These are phyloP conservation scores for Panus rudis DNA, from an alignment of 768 basidiomycete genomes.

Conservation along the genomic window DNA sequence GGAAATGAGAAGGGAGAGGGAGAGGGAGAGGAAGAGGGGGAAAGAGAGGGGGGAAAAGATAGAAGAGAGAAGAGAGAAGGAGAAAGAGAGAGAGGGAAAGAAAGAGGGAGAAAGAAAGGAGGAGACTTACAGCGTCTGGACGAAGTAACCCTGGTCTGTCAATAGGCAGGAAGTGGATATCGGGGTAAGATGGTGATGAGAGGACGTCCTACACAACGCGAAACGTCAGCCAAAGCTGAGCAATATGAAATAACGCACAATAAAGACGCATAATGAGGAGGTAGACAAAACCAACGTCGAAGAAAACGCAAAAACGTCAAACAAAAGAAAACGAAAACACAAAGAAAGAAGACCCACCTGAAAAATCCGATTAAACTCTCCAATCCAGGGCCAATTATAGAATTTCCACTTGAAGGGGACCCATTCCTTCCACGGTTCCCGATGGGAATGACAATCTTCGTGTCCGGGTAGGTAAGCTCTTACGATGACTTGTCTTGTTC, in stretches of 20 bases:
- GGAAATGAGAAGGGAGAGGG: too few species aligned
- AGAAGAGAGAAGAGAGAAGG: too few species aligned
- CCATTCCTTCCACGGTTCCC: conserved; percentile 40
- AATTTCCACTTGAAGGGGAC: conserved; percentile 38
- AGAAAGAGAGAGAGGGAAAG: too few species aligned
- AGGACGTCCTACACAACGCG: conserved; percentile 45
- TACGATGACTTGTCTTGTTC: conserved; percentile 40
- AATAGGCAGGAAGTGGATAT: conserved; percentile 53
- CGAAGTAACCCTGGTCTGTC: conserved; percentile 55
- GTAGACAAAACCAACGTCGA: conserved; percentile 7
- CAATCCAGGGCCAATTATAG: conserved; percentile 64
- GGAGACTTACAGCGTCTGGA: conserved; percentile 54
- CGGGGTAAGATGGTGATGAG: conserved; percentile 35
- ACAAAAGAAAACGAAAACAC: conserved; percentile 10
- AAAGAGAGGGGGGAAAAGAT: not conserved
- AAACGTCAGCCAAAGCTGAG: too few species aligned
- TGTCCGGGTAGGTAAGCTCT: conserved; percentile 61
- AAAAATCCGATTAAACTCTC: conserved; percentile 50
- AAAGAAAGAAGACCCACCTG: too few species aligned
- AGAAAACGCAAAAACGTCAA: not conserved
- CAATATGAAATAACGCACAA: too few species aligned
- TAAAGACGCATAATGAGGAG: not conserved
- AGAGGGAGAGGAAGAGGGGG: too few species aligned
- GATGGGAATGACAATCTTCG: conserved; percentile 50
- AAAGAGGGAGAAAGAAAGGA: not conserved